Percentiles rank a stretch among this genome's conserved stretches.
These are phyloP conservation scores for Aspergillus ibericus DNA, from an alignment of 2,329 filamentous ascomycete species.

Conservation along the genomic window DNA sequence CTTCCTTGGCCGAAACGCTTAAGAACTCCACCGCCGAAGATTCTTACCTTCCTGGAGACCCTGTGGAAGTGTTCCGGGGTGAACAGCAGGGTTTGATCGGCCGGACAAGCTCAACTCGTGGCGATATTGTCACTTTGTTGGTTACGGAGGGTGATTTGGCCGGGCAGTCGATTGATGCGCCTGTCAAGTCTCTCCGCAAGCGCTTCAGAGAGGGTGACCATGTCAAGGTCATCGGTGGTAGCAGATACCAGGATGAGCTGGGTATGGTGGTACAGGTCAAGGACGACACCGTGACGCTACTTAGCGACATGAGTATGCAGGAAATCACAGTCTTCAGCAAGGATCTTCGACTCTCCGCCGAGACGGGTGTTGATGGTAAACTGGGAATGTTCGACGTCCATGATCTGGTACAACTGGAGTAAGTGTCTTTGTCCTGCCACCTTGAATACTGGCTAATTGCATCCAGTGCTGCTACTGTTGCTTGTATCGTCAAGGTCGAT, in stretches of 20 bases:
- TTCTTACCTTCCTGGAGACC: constrained; percentile 86
- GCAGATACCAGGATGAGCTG: constrained; percentile 90
- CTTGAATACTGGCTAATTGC: constrained; percentile 26
- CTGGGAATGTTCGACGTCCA: constrained; percentile 89
- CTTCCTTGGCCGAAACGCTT: constrained; percentile 83
- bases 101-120: constrained; percentile 79
- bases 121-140: constrained; percentile 85
- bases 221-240: constrained; percentile 96
- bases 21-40: constrained; percentile 80
- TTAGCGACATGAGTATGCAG: constrained; percentile 88
- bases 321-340: constrained; percentile 99
- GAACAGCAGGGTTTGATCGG: constrained; percentile 92
- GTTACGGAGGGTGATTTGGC: constrained; percentile 79
- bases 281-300: constrained; percentile 86
- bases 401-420: constrained; percentile 91
- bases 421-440: constrained; percentile 34
- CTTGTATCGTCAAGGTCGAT: constrained; percentile 91
- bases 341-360: constrained; percentile 87
- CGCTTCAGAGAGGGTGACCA: constrained; percentile 92
- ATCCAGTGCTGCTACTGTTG: constrained; percentile 74
- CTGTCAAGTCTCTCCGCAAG: constrained; percentile 88
- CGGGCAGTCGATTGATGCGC: constrained; percentile 87
- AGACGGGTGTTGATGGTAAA: constrained; percentile 78
- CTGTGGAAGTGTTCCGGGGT: constrained; percentile 94
- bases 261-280: constrained; percentile 95